Percentiles rank a stretch among this genome's conserved stretches.
Evolutionary conservation across 2,329 filamentous ascomycete species (phyloP).

Genomic region (Monilinia fructicola): DNA sequence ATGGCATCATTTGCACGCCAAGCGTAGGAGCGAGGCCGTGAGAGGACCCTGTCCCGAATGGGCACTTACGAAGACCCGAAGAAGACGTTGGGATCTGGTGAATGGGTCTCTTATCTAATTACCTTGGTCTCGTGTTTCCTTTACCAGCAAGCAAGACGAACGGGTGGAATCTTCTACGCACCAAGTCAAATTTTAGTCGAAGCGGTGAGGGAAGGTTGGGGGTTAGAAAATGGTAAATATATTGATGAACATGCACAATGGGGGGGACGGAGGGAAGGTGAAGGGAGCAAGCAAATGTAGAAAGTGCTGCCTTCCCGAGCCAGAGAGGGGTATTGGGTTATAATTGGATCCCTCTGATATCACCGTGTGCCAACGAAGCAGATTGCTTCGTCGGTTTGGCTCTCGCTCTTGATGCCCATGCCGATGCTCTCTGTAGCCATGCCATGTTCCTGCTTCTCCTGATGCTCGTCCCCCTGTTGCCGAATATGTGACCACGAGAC

Average conservation of each 20-base stretch:
- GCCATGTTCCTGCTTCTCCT: constrained; percentile 16
- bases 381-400: background rate
- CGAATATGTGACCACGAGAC: constrained; percentile 20
- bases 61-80: constrained; percentile 3
- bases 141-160: background rate
- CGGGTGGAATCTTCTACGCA: background rate
- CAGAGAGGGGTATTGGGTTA: no score
- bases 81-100: background rate
- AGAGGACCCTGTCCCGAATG: background rate
- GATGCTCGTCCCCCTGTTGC: background rate
- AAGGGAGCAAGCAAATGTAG: no score
- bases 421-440: background rate
- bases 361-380: constrained; percentile 22
- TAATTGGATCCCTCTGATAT: background rate
- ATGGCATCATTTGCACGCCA: background rate
- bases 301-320: no score
- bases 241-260: no score
- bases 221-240: no score
- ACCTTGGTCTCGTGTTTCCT: constrained; percentile 19
- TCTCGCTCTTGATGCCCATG: background rate
- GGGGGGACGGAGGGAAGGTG: no score
- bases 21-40: background rate
- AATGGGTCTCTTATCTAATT: constrained; percentile 1
- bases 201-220: no score
- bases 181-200: no score